phyloP scores from a whole-genome alignment of 2,329 filamentous ascomycete genomes.

The Zasmidium cellare region DNA sequence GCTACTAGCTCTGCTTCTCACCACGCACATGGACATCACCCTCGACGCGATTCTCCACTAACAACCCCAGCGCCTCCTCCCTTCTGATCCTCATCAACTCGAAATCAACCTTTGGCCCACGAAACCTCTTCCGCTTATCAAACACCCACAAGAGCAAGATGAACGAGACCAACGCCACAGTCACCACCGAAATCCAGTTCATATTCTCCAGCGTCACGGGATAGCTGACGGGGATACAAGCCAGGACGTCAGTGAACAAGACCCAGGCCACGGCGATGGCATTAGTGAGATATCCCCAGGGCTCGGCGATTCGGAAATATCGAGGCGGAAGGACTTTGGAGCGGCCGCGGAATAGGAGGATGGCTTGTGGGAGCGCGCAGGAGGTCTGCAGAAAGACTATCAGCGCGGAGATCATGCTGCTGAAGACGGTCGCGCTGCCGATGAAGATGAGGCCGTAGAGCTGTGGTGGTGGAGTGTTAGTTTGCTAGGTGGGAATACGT shows the following conservation, averaged over 20 bases:
- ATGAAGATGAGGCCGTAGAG: slow-evolving; percentile 61
- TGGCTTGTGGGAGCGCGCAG: slow-evolving; percentile 3
- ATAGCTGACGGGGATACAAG: slow-evolving; percentile 50
- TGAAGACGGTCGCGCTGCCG: slow-evolving; percentile 51
- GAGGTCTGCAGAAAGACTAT: slow-evolving; percentile 4
- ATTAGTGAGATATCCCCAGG: slow-evolving; percentile 41
- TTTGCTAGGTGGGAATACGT: background rate
- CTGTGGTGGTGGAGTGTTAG: background rate
- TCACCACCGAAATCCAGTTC: slow-evolving; percentile 6
- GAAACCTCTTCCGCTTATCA: background rate
- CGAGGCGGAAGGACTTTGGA: background rate
- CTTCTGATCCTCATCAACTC: background rate
- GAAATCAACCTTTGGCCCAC: background rate
- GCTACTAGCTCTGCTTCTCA: background rate
- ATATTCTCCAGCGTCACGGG: slow-evolving; percentile 4
- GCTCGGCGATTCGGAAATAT: background rate
- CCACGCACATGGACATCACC: background rate
- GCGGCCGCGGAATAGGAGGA: slow-evolving; percentile 5
- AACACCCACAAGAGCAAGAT: background rate
- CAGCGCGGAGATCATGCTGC: slow-evolving; percentile 2
- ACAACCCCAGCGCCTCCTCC: background rate
- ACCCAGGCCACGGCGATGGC: slow-evolving; percentile 56
- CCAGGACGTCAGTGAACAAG: slow-evolving; percentile 59
- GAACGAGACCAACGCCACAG: background rate
- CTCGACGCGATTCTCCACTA: background rate